Conservation (phyloP, 805 yeast genomes). For the Metschnikowia similis region DNA sequence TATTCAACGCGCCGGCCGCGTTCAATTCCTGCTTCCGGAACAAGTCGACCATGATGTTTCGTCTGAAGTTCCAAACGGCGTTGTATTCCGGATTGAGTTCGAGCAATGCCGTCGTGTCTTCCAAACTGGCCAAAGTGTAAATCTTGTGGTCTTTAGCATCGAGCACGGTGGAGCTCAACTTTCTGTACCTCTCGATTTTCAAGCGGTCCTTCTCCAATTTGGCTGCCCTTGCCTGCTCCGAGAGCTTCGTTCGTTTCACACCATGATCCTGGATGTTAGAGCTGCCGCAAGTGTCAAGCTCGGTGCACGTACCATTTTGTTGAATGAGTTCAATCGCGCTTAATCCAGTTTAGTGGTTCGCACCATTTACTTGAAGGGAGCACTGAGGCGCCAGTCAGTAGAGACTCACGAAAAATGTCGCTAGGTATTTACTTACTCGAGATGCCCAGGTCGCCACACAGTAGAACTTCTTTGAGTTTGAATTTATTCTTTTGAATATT, state of each 20-base stretch:
- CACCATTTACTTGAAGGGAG: neutral
- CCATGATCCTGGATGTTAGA: conserved; percentile 56
- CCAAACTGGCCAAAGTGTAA: conserved; percentile 36
- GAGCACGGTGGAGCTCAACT: conserved; percentile 44
- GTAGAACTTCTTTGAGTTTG: too few species aligned
- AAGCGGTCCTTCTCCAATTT: conserved; percentile 56
- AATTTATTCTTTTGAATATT: too few species aligned
- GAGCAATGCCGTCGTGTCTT: conserved; percentile 54
- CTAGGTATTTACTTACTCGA: too few species aligned
- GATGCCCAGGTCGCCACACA: too few species aligned
- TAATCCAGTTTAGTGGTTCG: neutral
- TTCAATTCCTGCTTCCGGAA: conserved; percentile 16
- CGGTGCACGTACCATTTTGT: conserved; percentile 8
- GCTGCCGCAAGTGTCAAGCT: neutral
- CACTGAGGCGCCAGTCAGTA: neutral
- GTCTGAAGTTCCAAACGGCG: conserved; percentile 84
- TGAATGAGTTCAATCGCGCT: neutral
- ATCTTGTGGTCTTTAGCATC: conserved; percentile 16
- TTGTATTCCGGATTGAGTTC: conserved; percentile 79
- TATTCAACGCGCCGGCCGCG: conserved; percentile 27
- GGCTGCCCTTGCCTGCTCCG: conserved; percentile 50
- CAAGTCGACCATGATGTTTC: conserved; percentile 54
- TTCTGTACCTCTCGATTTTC: conserved; percentile 54
- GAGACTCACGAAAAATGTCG: too few species aligned
- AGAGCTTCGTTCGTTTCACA: conserved; percentile 54